A percentile compares a stretch with the other conserved stretches of the same genome.
phyloP scores from a whole-genome alignment of 2,329 filamentous ascomycete species.

The Didymella pomorum region DNA sequence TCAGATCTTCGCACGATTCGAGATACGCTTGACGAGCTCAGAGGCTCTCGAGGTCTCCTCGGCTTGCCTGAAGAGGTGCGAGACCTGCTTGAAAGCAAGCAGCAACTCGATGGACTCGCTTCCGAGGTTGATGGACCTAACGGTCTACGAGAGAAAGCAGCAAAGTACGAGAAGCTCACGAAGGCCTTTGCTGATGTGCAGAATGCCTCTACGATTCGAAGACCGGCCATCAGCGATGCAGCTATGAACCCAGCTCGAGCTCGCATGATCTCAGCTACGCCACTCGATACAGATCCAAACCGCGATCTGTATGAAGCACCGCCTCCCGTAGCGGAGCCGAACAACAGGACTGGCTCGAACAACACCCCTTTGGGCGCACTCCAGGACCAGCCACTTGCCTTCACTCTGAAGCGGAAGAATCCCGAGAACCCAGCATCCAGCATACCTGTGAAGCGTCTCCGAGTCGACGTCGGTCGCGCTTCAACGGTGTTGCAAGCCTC shows the following conservation, averaged over 20 bases:
- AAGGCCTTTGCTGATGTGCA: slow-evolving; percentile 18
- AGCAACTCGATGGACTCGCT: slow-evolving; percentile 6
- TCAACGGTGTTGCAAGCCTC: slow-evolving; percentile 19
- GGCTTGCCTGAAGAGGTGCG: slow-evolving; percentile 19
- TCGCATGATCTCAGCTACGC: slow-evolving; percentile 14
- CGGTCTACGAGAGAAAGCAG: slow-evolving; percentile 18
- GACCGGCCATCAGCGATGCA: not conserved
- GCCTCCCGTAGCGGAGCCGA: slow-evolving; percentile 7
- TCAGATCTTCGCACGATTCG: slow-evolving; percentile 20
- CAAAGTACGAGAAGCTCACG: slow-evolving; percentile 25
- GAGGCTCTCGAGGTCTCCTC: slow-evolving; percentile 19
- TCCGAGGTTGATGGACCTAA: slow-evolving; percentile 3
- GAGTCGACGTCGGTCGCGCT: slow-evolving; percentile 20
- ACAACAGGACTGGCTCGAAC: slow-evolving; percentile 29
- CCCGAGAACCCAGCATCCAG: not conserved
- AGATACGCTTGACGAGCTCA: slow-evolving; percentile 18
- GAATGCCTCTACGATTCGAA: not conserved
- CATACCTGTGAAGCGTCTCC: slow-evolving; percentile 21
- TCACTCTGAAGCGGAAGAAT: slow-evolving; percentile 3
- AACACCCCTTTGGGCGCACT: slow-evolving; percentile 23
- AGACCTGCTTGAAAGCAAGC: slow-evolving; percentile 12
- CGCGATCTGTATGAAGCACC: slow-evolving; percentile 27
- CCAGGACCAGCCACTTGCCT: not conserved
- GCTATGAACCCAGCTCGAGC: slow-evolving; percentile 28
- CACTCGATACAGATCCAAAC: slow-evolving; percentile 22